A percentile compares a stretch with the other conserved stretches of the same genome.
Evolutionary conservation across 2,329 filamentous ascomycete species (phyloP).

Genomic region (Sporothrix protearum): DNA sequence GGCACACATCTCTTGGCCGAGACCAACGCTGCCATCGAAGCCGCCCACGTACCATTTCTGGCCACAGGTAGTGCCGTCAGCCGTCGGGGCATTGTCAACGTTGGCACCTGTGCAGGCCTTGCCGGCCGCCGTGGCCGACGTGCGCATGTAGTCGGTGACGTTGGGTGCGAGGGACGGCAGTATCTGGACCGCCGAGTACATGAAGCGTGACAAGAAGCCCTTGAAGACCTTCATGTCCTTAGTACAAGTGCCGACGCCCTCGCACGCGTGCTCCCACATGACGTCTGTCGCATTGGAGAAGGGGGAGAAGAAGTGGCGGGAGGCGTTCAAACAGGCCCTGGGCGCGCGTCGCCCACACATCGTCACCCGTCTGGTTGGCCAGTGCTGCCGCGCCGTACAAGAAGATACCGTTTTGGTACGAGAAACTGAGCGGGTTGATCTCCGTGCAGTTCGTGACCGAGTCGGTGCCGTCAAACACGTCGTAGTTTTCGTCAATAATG

Average conservation of each 20-base stretch:
- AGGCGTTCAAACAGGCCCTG: conserved; percentile 52
- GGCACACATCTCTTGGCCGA: conserved; percentile 63
- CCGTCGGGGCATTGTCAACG: conserved; percentile 12
- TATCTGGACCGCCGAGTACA: conserved; percentile 56
- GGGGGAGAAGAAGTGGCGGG: conserved; percentile 52
- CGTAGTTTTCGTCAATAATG: conserved; percentile 53
- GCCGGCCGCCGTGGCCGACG: conserved; percentile 55
- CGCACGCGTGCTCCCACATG: conserved; percentile 66
- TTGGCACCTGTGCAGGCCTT: conserved; percentile 54
- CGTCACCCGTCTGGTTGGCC: conserved; percentile 56
- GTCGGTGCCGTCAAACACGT: conserved; percentile 62
- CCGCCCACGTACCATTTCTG: conserved; percentile 58
- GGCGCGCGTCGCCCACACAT: conserved; percentile 53
- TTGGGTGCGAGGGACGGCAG: conserved; percentile 51
- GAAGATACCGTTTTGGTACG: conserved; percentile 63
- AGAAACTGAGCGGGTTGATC: conserved; percentile 56
- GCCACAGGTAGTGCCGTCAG: conserved; percentile 53
- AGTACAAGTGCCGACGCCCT: conserved; percentile 54
- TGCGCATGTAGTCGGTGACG: conserved; percentile 48
- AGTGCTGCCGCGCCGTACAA: conserved; percentile 62
- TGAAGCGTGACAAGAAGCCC: conserved; percentile 62
- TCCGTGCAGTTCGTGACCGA: conserved; percentile 51
- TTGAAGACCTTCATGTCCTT: conserved; percentile 66
- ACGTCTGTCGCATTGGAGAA: conserved; percentile 52
- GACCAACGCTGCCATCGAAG: conserved; percentile 53